Conservation (phyloP, 1,284 basidiomycete genomes). For the Salmacisia buchloeana region DNA sequence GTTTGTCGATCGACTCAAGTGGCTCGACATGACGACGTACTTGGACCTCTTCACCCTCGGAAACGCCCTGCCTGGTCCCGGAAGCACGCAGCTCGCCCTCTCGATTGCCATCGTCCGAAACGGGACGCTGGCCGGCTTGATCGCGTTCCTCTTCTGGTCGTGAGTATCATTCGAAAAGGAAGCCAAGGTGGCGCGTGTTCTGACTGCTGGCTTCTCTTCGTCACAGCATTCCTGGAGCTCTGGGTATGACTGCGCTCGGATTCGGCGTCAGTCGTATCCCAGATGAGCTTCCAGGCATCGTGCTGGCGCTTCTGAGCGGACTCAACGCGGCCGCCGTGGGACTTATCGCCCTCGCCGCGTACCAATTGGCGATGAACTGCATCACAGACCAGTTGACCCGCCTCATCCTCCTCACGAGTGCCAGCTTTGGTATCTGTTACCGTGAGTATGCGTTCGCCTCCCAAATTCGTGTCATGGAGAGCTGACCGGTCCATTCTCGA, state of each 20-base stretch:
- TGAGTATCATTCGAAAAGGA: constrained; percentile 10
- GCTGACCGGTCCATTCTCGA: constrained; percentile 24
- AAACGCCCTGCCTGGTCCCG: constrained; percentile 55
- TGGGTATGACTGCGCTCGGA: constrained; percentile 58
- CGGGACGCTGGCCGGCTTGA: constrained; percentile 50
- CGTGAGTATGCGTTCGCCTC: constrained; percentile 45
- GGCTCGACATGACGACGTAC: constrained; percentile 38
- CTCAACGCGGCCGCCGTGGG: constrained; percentile 61
- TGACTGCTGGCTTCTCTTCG: constrained; percentile 17
- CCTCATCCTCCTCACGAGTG: constrained; percentile 56
- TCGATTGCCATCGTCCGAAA: constrained; percentile 50
- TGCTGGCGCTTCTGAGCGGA: constrained; percentile 59
- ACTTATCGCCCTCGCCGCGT: constrained; percentile 59
- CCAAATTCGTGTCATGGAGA: constrained; percentile 50
- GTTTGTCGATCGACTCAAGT: constrained; percentile 35
- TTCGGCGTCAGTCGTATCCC: constrained; percentile 57
- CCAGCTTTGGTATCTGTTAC: constrained; percentile 58
- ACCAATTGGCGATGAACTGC: constrained; percentile 56
- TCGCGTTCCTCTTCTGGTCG: constrained; percentile 52
- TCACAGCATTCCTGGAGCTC: constrained; percentile 54
- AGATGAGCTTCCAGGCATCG: constrained; percentile 55
- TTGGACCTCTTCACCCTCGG: constrained; percentile 54
- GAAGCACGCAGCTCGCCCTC: constrained; percentile 53
- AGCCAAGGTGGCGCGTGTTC: constrained; percentile 3
- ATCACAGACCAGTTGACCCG: constrained; percentile 57